phyloP scores from a whole-genome alignment of 108 stramenopile species.

The Skeletonema costatum region DNA sequence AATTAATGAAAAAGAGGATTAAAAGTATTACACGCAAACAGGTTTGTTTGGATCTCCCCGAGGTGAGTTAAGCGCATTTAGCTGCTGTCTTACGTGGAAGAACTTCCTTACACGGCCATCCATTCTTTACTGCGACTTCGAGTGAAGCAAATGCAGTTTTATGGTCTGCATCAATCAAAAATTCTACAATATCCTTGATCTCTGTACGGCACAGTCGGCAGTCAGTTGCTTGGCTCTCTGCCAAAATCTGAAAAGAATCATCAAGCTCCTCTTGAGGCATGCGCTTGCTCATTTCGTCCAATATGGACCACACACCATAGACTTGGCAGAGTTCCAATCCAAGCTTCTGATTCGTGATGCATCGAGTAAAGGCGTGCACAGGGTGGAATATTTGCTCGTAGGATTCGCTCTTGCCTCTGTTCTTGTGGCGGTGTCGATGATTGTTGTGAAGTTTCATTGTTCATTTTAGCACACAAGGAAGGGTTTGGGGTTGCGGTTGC shows the following conservation, averaged over 20 bases:
- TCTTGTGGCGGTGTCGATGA: too few species aligned
- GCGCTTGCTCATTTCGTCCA: conserved; percentile 31
- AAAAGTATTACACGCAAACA: background rate
- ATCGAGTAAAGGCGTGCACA: conserved; percentile 36
- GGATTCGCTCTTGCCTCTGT: too few species aligned
- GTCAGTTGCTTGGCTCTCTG: conserved; percentile 21
- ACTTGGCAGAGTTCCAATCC: conserved; percentile 34
- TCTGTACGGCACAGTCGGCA: conserved; percentile 31
- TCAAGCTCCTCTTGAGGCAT: conserved; percentile 34
- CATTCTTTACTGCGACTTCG: conserved; percentile 63
- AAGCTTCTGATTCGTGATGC: conserved; percentile 24
- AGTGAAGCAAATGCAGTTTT: conserved; percentile 15
- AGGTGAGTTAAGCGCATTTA: conserved; percentile 18
- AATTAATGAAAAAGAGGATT: background rate
- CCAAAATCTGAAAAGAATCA: conserved; percentile 33
- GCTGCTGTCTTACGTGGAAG: conserved; percentile 33
- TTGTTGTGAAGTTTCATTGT: too few species aligned
- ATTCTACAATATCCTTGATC: conserved; percentile 32
- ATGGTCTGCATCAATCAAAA: conserved; percentile 34
- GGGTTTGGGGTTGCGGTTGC: too few species aligned
- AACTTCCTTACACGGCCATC: conserved; percentile 66
- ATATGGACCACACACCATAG: conserved; percentile 35
- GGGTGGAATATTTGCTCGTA: conserved; percentile 9
- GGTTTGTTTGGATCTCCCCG: background rate
- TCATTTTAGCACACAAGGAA: too few species aligned